These are phyloP conservation scores for Ophiocordyceps camponoti-floridani DNA, from an alignment of 2,329 filamentous ascomycete genomes.

Conservation along the genomic window DNA sequence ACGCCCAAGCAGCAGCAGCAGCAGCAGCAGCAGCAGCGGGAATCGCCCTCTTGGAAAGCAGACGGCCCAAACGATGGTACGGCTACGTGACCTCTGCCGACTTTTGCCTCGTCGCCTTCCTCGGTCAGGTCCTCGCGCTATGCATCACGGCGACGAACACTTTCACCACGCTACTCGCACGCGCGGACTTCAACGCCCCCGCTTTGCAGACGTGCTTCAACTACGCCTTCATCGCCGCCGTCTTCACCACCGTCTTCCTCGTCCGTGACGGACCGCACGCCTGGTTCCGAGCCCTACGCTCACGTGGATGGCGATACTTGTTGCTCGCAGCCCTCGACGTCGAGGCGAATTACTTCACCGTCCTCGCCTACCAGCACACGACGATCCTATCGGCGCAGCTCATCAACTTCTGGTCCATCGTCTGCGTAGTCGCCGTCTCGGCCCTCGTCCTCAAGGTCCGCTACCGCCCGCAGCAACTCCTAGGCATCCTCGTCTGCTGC, in stretches of 20 bases:
- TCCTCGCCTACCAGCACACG: constrained; percentile 82
- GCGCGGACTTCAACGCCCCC: constrained; percentile 58
- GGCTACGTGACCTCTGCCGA: constrained; percentile 68
- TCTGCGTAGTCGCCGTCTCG: constrained; percentile 73
- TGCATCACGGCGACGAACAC: constrained; percentile 91
- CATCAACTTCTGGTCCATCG: constrained; percentile 97
- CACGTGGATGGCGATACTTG: constrained; percentile 83
- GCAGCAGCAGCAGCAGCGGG: constrained; percentile 27
- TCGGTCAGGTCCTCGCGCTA: constrained; percentile 74
- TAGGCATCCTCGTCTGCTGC: constrained; percentile 78
- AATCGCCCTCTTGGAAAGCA: constrained; percentile 33
- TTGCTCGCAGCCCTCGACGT: constrained; percentile 89
- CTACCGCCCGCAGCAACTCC: constrained; percentile 72
- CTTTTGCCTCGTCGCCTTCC: constrained; percentile 67
- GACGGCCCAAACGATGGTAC: constrained; percentile 38
- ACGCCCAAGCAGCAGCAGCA: too few species aligned
- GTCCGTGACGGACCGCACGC: constrained; percentile 60
- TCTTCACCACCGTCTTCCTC: constrained; percentile 68
- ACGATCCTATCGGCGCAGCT: constrained; percentile 86
- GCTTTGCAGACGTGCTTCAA: constrained; percentile 95
- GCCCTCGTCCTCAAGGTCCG: constrained; percentile 71
- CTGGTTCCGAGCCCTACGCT: constrained; percentile 44
- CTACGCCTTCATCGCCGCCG: constrained; percentile 64
- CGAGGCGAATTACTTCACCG: constrained; percentile 94
- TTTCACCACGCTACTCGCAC: constrained; percentile 57